Percentiles rank a stretch among this genome's conserved stretches.
These are phyloP conservation scores for Aspergillus nanangensis DNA, from an alignment of 495 filamentous ascomycete species.

Conservation along the genomic window DNA sequence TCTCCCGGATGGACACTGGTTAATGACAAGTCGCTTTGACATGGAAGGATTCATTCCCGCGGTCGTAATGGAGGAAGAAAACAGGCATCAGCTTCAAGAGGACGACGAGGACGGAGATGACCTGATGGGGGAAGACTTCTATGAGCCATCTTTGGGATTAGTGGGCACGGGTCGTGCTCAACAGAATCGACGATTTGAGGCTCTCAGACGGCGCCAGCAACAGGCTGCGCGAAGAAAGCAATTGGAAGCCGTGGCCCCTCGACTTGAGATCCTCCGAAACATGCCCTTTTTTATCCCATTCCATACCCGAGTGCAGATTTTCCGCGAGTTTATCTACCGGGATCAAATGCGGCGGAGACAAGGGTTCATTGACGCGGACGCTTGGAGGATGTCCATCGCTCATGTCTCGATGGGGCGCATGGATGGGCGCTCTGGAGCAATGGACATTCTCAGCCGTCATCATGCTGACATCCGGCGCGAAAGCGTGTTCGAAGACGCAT, in stretches of 20 bases:
- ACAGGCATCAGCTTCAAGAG: conserved; percentile 60
- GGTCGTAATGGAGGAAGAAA: conserved; percentile 86
- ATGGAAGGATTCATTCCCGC: conserved; percentile 86
- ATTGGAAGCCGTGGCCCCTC: conserved; percentile 71
- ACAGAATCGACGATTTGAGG: conserved; percentile 46
- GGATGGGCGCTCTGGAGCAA: conserved; percentile 24
- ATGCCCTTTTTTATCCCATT: conserved; percentile 99
- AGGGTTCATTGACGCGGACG: conserved; percentile 73
- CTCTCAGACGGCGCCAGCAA: conserved; percentile 55
- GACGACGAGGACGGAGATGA: conserved; percentile 46
- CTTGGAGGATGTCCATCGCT: conserved; percentile 65
- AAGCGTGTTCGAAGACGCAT: conserved; percentile 81
- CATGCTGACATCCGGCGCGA: conserved; percentile 78
- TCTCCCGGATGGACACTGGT: conserved; percentile 77
- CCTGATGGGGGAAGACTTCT: conserved; percentile 25
- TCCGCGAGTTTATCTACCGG: conserved; percentile 80
- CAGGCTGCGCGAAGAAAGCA: conserved; percentile 61
- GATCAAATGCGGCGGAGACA: conserved; percentile 75
- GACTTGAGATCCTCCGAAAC: conserved; percentile 85
- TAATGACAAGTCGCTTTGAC: conserved; percentile 89
- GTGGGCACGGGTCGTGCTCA: conserved; percentile 51
- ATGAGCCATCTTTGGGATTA: conserved; percentile 29
- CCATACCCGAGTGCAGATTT: conserved; percentile 85
- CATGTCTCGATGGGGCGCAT: conserved; percentile 33
- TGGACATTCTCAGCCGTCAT: conserved; percentile 61